A percentile compares a stretch with the other conserved stretches of the same genome.
These are phyloP conservation scores for Xerocomellus amylosporus DNA, from an alignment of 768 basidiomycete genomes.

Conservation along the genomic window DNA sequence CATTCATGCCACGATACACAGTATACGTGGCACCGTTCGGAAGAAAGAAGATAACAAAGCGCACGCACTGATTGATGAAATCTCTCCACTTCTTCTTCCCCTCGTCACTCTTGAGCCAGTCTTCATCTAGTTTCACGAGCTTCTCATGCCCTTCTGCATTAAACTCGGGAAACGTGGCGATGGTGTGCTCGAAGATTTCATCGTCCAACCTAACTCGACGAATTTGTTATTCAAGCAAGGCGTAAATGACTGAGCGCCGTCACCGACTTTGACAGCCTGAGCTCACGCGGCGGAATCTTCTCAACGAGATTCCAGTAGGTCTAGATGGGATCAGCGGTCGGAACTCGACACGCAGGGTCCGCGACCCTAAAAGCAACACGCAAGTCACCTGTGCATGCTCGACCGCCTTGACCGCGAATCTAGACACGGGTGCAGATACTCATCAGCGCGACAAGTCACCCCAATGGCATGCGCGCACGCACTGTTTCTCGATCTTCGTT, in stretches of 20 bases:
- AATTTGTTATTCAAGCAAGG: constrained; percentile 12
- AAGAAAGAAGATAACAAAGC: not conserved
- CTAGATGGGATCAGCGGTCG: constrained; percentile 38
- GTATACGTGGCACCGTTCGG: not conserved
- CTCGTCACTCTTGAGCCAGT: constrained; percentile 83
- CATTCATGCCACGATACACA: not conserved
- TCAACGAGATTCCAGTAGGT: constrained; percentile 95
- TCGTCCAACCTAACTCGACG: constrained; percentile 68
- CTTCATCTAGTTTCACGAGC: constrained; percentile 72
- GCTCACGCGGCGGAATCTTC: constrained; percentile 69
- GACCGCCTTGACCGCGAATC: constrained; percentile 75
- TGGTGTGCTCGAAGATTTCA: constrained; percentile 80
- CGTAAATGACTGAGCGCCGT: not conserved
- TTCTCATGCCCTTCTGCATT: constrained; percentile 44
- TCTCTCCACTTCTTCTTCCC: constrained; percentile 91
- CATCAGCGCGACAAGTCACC: constrained; percentile 7
- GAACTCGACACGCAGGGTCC: constrained; percentile 4
- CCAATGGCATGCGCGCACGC: constrained; percentile 31
- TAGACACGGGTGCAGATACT: constrained; percentile 11
- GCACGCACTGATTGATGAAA: constrained; percentile 71
- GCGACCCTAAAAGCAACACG: constrained; percentile 6
- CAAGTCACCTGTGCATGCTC: constrained; percentile 88
- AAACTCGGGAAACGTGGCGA: constrained; percentile 80
- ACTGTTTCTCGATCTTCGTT: constrained; percentile 93
- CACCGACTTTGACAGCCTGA: constrained; percentile 79